Evolutionary conservation across 805 yeast genomes (phyloP), one percentile per base, ranked within the genome.

Genomic region (Ogataea pini): DNA sequence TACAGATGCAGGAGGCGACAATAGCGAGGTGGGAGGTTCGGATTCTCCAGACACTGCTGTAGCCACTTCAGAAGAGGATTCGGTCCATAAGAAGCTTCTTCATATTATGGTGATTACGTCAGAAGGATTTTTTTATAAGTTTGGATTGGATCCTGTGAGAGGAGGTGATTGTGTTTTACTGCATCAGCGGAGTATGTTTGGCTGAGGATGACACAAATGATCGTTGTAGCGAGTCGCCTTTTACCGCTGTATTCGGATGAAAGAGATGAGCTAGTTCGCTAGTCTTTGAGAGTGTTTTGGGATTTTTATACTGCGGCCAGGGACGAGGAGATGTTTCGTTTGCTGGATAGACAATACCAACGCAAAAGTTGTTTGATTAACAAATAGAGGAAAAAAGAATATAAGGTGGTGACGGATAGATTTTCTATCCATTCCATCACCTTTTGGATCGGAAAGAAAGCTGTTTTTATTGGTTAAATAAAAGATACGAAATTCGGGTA

Each of bases 101-200:
- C 82, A 83, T 58, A 85, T 89, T 3, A 76, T 85, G 57, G 96
- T 92, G 17, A 85, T 91, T 4, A 88, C 96, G 0, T 81, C 92
- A 0, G 96, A 88, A 48, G 99, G 98, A 0, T 79, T 77, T 54
- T 85, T 87, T 57, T 90, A 86, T 64, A 89, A 85, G 41, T 92
- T 88, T 66, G 89, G 90, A 0, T 72, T 94, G 43, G 94, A 89
- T 61, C 84, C 94, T 0, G 95, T 85, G 51, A 70, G 91, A 46
- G 98, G 98, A 1, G 99, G 99, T 2, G 99, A 94, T 63, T 94
- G 99, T 68, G 81, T 86, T 27, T 69, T 89, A 46, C 71, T 89
- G 39, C 80, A 83, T 51, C 96, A 89, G 60, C 42, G 55, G 18
- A 59, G 62, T 38, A 50, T 64, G 20, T 50, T 50, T 34, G 50